A percentile compares a stretch with the other conserved stretches of the same genome.
Conservation (phyloP, 2,329 filamentous ascomycete species). For the Penicillium thymicola region DNA sequence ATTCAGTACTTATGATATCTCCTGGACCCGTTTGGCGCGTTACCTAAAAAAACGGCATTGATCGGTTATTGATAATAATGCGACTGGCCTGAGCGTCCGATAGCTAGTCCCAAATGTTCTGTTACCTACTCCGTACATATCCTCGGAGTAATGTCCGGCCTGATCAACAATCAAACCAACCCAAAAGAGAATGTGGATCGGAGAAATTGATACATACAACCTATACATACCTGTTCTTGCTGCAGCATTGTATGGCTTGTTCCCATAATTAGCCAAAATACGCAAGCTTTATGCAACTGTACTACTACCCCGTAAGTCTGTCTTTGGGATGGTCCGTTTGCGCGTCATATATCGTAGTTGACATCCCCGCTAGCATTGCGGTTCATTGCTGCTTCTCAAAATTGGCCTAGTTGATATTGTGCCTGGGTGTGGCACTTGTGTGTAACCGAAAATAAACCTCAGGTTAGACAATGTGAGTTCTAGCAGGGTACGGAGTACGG, state of each 20-base stretch:
- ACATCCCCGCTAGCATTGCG: not conserved
- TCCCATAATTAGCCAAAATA: not conserved
- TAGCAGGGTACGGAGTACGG: not conserved
- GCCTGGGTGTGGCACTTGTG: not conserved
- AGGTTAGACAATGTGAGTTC: not conserved
- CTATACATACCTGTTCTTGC: not conserved
- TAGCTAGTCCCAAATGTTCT: not conserved
- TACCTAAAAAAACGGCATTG: not conserved
- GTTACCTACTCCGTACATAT: too few species aligned
- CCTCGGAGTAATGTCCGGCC: not conserved
- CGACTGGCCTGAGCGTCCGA: not conserved
- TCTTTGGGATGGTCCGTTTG: not conserved
- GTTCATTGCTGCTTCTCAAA: not conserved
- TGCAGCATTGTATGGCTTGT: not conserved
- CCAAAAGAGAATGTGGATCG: not conserved
- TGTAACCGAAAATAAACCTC: conserved; percentile 10
- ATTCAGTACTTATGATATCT: not conserved
- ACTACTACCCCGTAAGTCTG: not conserved
- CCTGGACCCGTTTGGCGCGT: not conserved
- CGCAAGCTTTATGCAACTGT: not conserved
- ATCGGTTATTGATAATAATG: not conserved
- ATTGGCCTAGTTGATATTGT: not conserved
- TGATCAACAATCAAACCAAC: conserved; percentile 3
- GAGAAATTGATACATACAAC: not conserved
- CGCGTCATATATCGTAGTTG: not conserved